Percentiles rank a stretch among this genome's conserved stretches.
Evolutionary conservation across 2,329 filamentous ascomycete genomes (phyloP).

Genomic region (Rhynchosporium secalis): DNA sequence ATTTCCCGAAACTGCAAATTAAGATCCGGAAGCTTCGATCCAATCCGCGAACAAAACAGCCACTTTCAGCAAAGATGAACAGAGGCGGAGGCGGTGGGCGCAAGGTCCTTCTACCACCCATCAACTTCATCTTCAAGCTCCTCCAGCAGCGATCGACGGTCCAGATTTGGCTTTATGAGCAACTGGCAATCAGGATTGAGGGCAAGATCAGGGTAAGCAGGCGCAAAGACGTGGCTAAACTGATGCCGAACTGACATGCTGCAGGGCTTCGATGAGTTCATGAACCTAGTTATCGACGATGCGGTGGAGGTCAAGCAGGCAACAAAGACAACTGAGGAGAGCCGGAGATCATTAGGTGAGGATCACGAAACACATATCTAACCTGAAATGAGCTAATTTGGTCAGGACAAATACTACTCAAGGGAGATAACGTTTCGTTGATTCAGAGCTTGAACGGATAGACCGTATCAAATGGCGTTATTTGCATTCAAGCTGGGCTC

Average conservation of each 20-base stretch:
- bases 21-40: background rate
- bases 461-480: constrained; percentile 33
- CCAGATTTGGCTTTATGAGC: constrained; percentile 96
- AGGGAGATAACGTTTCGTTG: constrained; percentile 66
- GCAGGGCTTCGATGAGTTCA: constrained; percentile 97
- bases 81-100: constrained; percentile 47
- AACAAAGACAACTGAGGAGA: constrained; percentile 79
- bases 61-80: constrained; percentile 35
- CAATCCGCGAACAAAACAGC: background rate
- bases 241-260: constrained; percentile 26
- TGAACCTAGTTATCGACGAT: constrained; percentile 97
- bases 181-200: constrained; percentile 90
- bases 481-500: constrained; percentile 26
- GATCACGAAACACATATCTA: background rate
- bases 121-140: constrained; percentile 93
- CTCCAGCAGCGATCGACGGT: constrained; percentile 76
- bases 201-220: constrained; percentile 86
- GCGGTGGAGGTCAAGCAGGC: constrained; percentile 87
- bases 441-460: constrained; percentile 50
- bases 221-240: background rate
- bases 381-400: constrained; percentile 27
- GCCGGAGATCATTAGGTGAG: constrained; percentile 75
- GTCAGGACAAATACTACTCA: constrained; percentile 63
- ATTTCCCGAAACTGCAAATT: background rate
- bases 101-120: constrained; percentile 72